These are phyloP conservation scores for Ceratocystis destructans DNA, from an alignment of 2,329 filamentous ascomycete genomes.

Conservation along the genomic window DNA sequence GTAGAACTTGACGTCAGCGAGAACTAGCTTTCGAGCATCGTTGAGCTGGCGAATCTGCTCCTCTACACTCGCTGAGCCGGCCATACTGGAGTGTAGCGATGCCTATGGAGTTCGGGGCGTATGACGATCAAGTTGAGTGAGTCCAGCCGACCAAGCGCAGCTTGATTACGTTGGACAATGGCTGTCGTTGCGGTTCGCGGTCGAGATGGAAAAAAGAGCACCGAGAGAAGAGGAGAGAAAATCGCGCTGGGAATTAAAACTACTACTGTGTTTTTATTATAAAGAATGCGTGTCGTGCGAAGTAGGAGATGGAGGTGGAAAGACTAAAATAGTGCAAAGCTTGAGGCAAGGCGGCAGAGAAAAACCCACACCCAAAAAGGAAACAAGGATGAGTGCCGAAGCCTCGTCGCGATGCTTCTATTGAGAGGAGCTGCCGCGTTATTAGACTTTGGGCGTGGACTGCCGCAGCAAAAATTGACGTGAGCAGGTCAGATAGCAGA, in stretches of 20 bases:
- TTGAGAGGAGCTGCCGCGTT: constrained; percentile 11
- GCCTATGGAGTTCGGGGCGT: constrained; percentile 4
- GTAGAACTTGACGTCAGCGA: constrained; percentile 78
- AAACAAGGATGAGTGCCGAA: constrained; percentile 3
- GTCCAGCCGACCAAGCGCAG: background rate
- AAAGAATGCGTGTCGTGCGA: background rate
- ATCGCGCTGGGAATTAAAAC: background rate
- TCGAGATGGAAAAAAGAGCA: background rate
- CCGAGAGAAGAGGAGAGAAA: background rate
- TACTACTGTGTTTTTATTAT: background rate
- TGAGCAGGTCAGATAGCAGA: background rate
- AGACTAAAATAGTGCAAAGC: background rate
- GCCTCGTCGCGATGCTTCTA: constrained; percentile 14
- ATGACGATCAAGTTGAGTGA: background rate
- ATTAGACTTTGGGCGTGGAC: background rate
- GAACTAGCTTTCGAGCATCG: constrained; percentile 76
- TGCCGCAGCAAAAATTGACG: background rate
- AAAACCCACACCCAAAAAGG: background rate
- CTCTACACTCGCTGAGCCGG: constrained; percentile 44
- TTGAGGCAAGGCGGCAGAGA: constrained; percentile 6
- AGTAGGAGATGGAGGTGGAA: background rate
- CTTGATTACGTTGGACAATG: background rate
- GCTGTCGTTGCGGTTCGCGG: background rate
- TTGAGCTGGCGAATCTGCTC: constrained; percentile 80
- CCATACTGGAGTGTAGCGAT: constrained; percentile 32